Conservation (phyloP, 345 rosid genomes). For the Citrus hindsii region DNA sequence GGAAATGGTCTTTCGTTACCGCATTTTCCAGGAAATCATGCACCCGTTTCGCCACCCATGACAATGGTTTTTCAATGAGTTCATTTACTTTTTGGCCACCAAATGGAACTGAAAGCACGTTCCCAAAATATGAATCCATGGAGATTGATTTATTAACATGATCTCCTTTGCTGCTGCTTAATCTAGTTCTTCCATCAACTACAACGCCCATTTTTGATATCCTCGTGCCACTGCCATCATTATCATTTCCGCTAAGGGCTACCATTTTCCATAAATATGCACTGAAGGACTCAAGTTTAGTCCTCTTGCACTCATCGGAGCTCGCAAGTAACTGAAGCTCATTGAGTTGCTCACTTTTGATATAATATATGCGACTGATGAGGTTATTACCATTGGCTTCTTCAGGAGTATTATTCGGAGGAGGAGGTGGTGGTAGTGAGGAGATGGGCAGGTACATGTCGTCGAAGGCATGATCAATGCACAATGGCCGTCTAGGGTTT, state of each 20-base stretch:
- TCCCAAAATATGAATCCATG: not conserved
- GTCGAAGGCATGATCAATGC: not conserved
- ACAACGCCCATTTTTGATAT: conserved; percentile 47
- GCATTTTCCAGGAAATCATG: no score
- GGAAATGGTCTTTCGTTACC: no score
- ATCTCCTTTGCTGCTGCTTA: conserved; percentile 17
- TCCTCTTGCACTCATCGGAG: conserved; percentile 27
- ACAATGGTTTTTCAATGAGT: no score
- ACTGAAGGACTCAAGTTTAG: conserved; percentile 60
- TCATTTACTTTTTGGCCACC: no score
- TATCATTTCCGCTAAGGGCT: conserved; percentile 28
- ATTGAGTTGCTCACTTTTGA: no score
- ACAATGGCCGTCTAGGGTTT: conserved; percentile 44
- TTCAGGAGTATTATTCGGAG: conserved; percentile 23
- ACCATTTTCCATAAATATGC: conserved; percentile 19
- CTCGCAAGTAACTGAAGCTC: conserved; percentile 27
- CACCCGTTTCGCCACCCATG: no score
- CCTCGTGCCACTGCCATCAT: not conserved
- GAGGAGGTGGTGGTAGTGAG: conserved; percentile 30
- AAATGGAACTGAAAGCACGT: no score
- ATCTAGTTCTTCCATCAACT: conserved; percentile 10
- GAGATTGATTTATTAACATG: not conserved
- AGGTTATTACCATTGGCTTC: conserved; percentile 22
- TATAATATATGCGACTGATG: conserved; percentile 52
- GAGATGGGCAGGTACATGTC: conserved; percentile 7